Conservation (phyloP, 164 flowering plant genomes). For the Sedum album region DNA sequence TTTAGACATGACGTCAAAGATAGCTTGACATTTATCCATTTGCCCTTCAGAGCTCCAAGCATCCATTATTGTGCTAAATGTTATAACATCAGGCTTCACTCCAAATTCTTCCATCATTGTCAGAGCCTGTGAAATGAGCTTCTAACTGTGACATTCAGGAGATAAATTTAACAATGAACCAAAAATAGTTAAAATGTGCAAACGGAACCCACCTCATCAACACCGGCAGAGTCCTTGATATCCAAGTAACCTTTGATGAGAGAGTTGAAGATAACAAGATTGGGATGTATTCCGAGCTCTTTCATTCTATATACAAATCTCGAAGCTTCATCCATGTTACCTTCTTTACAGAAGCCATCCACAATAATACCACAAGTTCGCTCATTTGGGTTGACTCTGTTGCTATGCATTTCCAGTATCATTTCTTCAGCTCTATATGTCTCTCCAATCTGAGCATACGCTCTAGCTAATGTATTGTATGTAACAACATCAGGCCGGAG, state of each 20-base stretch:
- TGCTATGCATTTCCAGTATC: slow-evolving; percentile 54
- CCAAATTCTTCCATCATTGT: slow-evolving; percentile 74
- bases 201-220: slow-evolving; percentile 30
- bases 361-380: slow-evolving; percentile 73
- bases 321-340: slow-evolving; percentile 31
- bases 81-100: slow-evolving; percentile 82
- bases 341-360: slow-evolving; percentile 47
- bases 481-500: slow-evolving; percentile 82
- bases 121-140: slow-evolving; percentile 38
- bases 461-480: slow-evolving; percentile 70
- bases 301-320: slow-evolving; percentile 47
- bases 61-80: slow-evolving; percentile 94
- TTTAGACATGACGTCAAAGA: slow-evolving; percentile 68
- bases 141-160: not conserved
- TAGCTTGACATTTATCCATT: slow-evolving; percentile 72
- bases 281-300: slow-evolving; percentile 55
- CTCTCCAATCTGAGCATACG: slow-evolving; percentile 62
- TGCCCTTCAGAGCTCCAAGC: slow-evolving; percentile 82
- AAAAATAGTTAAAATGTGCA: not conserved
- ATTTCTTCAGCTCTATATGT: slow-evolving; percentile 52
- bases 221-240: slow-evolving; percentile 38
- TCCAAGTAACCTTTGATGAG: slow-evolving; percentile 77
- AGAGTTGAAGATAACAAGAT: slow-evolving; percentile 72
- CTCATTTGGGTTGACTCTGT: slow-evolving; percentile 54
- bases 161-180: too few species aligned